Evolutionary conservation across 2,329 filamentous ascomycete genomes (phyloP).

Genomic region (Fusarium irregulare): DNA sequence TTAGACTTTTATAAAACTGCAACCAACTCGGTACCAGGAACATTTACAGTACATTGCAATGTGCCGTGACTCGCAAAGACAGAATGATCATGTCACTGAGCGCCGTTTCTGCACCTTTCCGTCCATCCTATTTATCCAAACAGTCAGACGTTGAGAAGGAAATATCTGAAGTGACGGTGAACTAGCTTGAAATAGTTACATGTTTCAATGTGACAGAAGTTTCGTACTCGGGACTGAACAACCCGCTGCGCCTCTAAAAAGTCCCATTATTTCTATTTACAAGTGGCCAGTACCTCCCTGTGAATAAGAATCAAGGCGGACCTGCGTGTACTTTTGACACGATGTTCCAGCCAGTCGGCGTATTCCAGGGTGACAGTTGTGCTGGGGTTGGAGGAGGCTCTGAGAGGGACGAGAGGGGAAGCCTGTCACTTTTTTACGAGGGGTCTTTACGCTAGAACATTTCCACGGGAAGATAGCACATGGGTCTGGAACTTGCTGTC

Average conservation of each 20-base stretch:
- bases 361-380: not conserved
- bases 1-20: not conserved
- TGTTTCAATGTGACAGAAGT: not conserved
- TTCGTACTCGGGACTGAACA: constrained; percentile 15
- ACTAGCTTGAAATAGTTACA: not conserved
- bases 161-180: not conserved
- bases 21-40: not conserved
- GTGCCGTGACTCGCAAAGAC: constrained; percentile 17
- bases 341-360: not conserved
- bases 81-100: constrained; percentile 25
- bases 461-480: not conserved
- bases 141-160: not conserved
- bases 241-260: not conserved
- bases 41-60: not conserved
- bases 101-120: not conserved
- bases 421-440: constrained; percentile 12
- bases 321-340: not conserved
- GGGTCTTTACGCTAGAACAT: constrained; percentile 30
- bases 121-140: not conserved
- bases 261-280: not conserved
- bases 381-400: constrained; percentile 2
- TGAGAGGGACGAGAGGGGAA: constrained; percentile 20
- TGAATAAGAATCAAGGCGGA: not conserved
- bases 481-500: not conserved
- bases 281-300: constrained; percentile 1